phyloP scores from a whole-genome alignment of 805 yeast genomes.

The Zygoascus biomembranicola region DNA sequence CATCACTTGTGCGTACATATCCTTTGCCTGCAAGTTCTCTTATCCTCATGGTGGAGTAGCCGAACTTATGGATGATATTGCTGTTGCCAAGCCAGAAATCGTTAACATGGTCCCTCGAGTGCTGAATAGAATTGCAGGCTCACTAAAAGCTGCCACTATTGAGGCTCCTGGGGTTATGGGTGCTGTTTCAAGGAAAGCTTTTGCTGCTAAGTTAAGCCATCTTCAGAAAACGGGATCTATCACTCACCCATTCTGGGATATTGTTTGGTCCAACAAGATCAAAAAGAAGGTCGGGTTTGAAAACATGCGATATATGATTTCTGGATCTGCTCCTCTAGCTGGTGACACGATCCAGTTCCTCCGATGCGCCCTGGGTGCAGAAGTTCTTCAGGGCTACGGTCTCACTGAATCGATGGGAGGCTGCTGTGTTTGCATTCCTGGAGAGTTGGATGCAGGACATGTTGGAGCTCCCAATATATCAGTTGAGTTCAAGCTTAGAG shows the following conservation, averaged over 20 bases:
- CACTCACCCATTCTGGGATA: constrained; percentile 31
- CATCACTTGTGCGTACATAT: constrained; percentile 35
- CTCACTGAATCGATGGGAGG: constrained; percentile 69
- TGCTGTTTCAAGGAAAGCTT: constrained; percentile 32
- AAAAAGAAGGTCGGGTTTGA: constrained; percentile 40
- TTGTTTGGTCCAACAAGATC: constrained; percentile 36
- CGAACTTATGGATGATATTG: constrained; percentile 53
- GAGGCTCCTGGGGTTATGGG: constrained; percentile 40
- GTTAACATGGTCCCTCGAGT: constrained; percentile 59
- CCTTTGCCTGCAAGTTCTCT: constrained; percentile 43
- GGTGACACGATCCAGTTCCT: constrained; percentile 52
- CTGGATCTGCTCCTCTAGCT: constrained; percentile 68
- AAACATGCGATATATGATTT: constrained; percentile 33
- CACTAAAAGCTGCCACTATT: constrained; percentile 41
- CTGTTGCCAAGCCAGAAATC: constrained; percentile 43
- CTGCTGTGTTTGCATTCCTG: constrained; percentile 31
- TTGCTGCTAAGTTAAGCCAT: constrained; percentile 32
- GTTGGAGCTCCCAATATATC: constrained; percentile 53
- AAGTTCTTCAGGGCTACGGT: constrained; percentile 65
- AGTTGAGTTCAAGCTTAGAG: constrained; percentile 51
- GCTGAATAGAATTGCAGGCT: constrained; percentile 53
- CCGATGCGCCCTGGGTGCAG: constrained; percentile 47
- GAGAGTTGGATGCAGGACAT: constrained; percentile 43
- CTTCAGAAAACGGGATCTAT: constrained; percentile 32
- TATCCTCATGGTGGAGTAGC: constrained; percentile 47